A percentile compares a stretch with the other conserved stretches of the same genome.
phyloP scores from a whole-genome alignment of 2,329 filamentous ascomycete genomes.

The Pyricularia pennisetigena region DNA sequence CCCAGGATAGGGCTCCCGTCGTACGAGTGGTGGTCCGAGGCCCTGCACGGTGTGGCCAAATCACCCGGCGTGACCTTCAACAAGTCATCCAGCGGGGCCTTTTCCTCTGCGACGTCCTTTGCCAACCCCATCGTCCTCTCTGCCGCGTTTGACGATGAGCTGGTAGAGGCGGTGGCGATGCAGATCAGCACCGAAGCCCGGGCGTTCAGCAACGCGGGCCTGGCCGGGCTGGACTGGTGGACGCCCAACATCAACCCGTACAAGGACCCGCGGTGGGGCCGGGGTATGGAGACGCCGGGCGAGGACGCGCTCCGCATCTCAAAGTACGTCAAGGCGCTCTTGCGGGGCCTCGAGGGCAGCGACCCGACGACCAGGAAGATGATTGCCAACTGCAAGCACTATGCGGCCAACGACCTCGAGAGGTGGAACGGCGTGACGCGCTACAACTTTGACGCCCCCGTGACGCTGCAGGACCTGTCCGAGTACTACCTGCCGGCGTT shows the following conservation, averaged over 20 bases:
- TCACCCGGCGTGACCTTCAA: constrained; percentile 14
- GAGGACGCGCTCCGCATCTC: constrained; percentile 15
- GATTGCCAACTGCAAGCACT: constrained; percentile 46
- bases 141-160: constrained; percentile 21
- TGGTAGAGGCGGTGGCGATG: constrained; percentile 15
- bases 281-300: constrained; percentile 37
- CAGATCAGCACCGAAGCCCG: constrained; percentile 19
- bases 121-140: constrained; percentile 20
- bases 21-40: constrained; percentile 12
- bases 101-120: constrained; percentile 20
- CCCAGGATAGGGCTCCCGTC: constrained; percentile 7
- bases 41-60: constrained; percentile 12
- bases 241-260: constrained; percentile 59
- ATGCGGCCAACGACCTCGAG: constrained; percentile 47
- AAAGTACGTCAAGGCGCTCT: constrained; percentile 12
- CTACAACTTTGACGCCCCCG: constrained; percentile 40
- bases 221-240: constrained; percentile 41
- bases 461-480: constrained; percentile 46
- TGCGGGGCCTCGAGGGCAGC: constrained; percentile 15
- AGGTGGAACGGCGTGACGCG: constrained; percentile 13
- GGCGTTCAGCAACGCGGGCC: constrained; percentile 19
- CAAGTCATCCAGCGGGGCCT: constrained; percentile 8
- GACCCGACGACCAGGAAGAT: constrained; percentile 9
- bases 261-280: constrained; percentile 52
- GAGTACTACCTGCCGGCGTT: constrained; percentile 63